phyloP scores from a whole-genome alignment of 352 stramenopile genomes.

The Phytopythium oedochilum region DNA sequence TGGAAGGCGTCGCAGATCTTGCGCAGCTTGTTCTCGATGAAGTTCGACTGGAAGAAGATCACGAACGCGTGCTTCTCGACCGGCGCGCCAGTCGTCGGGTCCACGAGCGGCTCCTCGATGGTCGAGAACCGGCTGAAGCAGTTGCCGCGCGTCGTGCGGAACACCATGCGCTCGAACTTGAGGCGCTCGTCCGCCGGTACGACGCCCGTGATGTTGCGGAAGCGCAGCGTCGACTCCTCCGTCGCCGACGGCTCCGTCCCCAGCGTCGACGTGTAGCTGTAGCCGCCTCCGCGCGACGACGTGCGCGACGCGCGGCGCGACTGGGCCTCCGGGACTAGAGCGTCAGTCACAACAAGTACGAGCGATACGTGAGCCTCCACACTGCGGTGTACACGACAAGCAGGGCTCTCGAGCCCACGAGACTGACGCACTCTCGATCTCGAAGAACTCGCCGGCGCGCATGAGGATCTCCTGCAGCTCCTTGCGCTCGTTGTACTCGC shows the following conservation, averaged over 20 bases:
- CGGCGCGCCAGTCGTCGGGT: constrained; percentile 85
- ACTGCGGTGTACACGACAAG: background rate
- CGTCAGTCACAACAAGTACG: constrained; percentile 5
- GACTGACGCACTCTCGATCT: constrained; percentile 74
- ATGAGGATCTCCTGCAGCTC: constrained; percentile 83
- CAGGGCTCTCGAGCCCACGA: too few relatives aligned
- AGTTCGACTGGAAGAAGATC: constrained; percentile 96
- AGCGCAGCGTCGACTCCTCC: constrained; percentile 69
- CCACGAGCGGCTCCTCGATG: constrained; percentile 90
- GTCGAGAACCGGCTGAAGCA: constrained; percentile 96
- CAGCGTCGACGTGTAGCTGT: constrained; percentile 38
- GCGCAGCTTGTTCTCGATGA: constrained; percentile 97
- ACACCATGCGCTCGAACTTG: constrained; percentile 99
- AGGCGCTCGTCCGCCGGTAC: constrained; percentile 91
- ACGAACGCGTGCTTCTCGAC: constrained; percentile 90
- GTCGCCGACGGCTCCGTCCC: constrained; percentile 11
- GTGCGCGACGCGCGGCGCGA: constrained; percentile 49
- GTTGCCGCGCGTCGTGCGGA: constrained; percentile 98
- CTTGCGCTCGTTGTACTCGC: constrained; percentile 96
- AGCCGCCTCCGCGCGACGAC: constrained; percentile 43
- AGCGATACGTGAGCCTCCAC: background rate
- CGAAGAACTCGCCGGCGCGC: constrained; percentile 77
- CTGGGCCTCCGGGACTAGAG: constrained; percentile 51
- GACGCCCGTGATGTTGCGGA: constrained; percentile 94
- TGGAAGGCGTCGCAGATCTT: constrained; percentile 99